Evolutionary conservation across 192 early-diverging fungal species (phyloP), one percentile per base, ranked within the genome.

Genomic region (Backusella mclennaniae): DNA sequence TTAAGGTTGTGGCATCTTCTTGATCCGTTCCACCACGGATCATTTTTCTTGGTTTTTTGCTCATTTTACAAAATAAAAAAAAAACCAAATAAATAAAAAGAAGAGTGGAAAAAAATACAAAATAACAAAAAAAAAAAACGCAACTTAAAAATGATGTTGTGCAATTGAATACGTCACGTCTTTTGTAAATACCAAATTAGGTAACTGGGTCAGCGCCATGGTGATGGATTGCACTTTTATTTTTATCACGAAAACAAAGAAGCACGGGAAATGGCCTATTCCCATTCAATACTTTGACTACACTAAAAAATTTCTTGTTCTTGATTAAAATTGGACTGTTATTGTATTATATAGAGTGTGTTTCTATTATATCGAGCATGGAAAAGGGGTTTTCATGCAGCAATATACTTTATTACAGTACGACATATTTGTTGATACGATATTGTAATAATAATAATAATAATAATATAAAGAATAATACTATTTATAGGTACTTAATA

Each of bases 1-100:
- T 89, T 71, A 89, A 73, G 26, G 82, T 86, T 12, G 86, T 79
- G 14, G 91, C 91, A 78, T 92, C 89, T 76, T 92, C 89, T 59
- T 90, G 87, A 71, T 92, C 88, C 66, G 82, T 71, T 44, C 82
- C 85, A 72, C 89, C 89, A 77, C 82, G 82, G 41, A 86, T 84
- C 52, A 82, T 67, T n/a, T 76, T 77, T 78, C 80, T 73, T 7
- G 77, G 41, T n/a, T 71, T 71, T 44, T 39, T 31, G 23, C 23
- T 29, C 70, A 71, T 71, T 42, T 15, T 69, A 23, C 21, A 23
- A 21, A 38, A 17, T 39, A 31, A 23, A 49, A 46, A 46, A 26
- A 33, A 71, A 29, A 23, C 15, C n/a, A 21, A 71, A 44, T 26
- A n/a, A 21, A 42, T 23, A 70, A 33, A 71, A 71, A 71, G 42